Evolutionary conservation across 106 monocot genomes (phyloP), one percentile per base, ranked within the genome.

Genomic region (Agapanthus africanus): DNA sequence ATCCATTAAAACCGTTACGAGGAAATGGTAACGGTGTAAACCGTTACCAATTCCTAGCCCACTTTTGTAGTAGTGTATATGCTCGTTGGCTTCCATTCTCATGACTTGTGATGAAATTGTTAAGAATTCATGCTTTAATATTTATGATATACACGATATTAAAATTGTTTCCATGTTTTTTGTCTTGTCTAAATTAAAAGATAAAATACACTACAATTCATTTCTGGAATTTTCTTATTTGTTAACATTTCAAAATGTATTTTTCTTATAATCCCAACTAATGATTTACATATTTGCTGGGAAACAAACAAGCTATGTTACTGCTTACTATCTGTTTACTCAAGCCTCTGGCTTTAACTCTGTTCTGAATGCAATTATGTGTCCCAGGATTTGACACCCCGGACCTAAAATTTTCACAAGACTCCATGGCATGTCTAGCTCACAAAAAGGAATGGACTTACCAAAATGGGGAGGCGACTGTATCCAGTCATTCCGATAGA

Each of bases 381-480:
- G 14, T 19, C 18, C 36, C 35, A 61, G 61, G 35, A 61, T 36
- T 61, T 61, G 61, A 33, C n/a, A 36, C 61, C 36, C 19, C 6
- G 8, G n/a, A n/a, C n/a, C n/a, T 6, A 36, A 18, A 36, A 21
- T 19, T 38, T 37, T 13, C 37, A 39, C 39, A 15, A 22, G 25
- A 61, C 33, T 6, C 61, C 7, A 65, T 65, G 64, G 23, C 39
- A 40, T 40, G 11, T 38, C 11, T 40, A n/a, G 25, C 11, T 26
- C 8, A 11, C 39, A 23, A 25, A 65, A 65, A 65, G 5, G 64
- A 40, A 11, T 2, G 37, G 25, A 40, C 22, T 65, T 26, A 11
- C 39, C 37, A 65, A 65, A 40, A 25, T 65, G 64, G 64, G 25
- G 64, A 40, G 21, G 16, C 31, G 3, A 40, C 64, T 65, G 39